Conservation (phyloP, 352 stramenopile species). For the Phytophthora foliorum region DNA sequence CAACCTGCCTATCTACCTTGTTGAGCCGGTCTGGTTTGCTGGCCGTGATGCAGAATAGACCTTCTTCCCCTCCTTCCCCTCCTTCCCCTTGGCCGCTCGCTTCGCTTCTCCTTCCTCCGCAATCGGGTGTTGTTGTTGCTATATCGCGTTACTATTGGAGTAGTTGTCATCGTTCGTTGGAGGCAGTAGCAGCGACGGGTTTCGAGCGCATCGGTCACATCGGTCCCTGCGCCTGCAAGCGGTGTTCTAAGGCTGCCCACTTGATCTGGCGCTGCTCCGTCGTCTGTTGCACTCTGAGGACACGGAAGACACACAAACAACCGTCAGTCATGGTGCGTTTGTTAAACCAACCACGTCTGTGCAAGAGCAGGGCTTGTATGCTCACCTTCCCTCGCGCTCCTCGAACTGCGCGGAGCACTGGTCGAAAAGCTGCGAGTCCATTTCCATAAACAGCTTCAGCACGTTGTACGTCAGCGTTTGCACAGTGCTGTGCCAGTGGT, state of each 20-base stretch:
- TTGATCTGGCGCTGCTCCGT: slow-evolving; percentile 57
- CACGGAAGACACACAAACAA: slow-evolving; percentile 3
- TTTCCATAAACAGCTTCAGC: slow-evolving; percentile 85
- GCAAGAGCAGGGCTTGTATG: slow-evolving; percentile 22
- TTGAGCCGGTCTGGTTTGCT: slow-evolving; percentile 10
- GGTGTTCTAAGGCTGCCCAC: slow-evolving; percentile 62
- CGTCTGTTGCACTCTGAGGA: slow-evolving; percentile 43
- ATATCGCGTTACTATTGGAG: slow-evolving; percentile 27
- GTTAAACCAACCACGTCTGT: slow-evolving; percentile 17
- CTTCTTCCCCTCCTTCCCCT: background rate
- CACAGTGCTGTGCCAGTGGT: slow-evolving; percentile 96
- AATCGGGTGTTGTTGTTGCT: slow-evolving; percentile 8
- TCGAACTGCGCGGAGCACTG: slow-evolving; percentile 69
- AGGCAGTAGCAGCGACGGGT: slow-evolving; percentile 9
- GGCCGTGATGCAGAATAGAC: slow-evolving; percentile 15
- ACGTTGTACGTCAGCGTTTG: slow-evolving; percentile 91
- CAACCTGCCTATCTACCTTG: slow-evolving; percentile 29
- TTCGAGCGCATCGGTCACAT: slow-evolving; percentile 30
- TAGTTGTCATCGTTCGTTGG: slow-evolving; percentile 25
- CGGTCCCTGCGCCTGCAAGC: slow-evolving; percentile 45
- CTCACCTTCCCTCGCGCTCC: slow-evolving; percentile 67
- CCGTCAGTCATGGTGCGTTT: slow-evolving; percentile 9
- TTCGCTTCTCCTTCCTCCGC: slow-evolving; percentile 18
- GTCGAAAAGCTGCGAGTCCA: slow-evolving; percentile 92
- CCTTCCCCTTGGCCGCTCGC: slow-evolving; percentile 13